Conservation (phyloP, 2,329 filamentous ascomycete genomes). For the Dactylellina leptospora region DNA sequence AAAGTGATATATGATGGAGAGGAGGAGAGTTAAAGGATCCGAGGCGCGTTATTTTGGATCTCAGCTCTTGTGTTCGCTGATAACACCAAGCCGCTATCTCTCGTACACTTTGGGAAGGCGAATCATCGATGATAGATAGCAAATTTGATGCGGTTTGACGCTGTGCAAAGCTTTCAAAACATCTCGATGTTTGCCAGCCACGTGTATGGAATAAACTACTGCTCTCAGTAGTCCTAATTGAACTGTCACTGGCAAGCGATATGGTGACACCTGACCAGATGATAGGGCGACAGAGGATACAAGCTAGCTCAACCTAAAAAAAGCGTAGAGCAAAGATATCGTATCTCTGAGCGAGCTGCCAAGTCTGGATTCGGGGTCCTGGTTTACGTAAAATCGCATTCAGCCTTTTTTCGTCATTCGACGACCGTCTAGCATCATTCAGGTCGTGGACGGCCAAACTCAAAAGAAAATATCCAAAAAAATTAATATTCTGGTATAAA, state of each 20-base stretch:
- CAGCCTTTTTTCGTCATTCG: constrained; percentile 40
- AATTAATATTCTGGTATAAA: constrained; percentile 1
- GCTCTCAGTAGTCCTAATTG: constrained; percentile 14
- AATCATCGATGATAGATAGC: constrained; percentile 1
- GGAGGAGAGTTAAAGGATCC: neutral
- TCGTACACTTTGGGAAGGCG: constrained; percentile 28
- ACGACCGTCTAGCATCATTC: constrained; percentile 35
- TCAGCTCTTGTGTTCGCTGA: too few relatives aligned
- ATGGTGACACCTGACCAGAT: constrained; percentile 44
- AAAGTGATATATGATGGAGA: constrained; percentile 9
- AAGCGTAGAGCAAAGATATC: constrained; percentile 18
- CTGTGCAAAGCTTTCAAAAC: constrained; percentile 15
- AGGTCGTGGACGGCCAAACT: neutral
- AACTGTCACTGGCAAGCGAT: constrained; percentile 26
- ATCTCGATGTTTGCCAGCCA: constrained; percentile 22
- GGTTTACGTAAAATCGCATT: constrained; percentile 50
- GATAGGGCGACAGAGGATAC: constrained; percentile 28
- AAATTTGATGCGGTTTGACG: constrained; percentile 13
- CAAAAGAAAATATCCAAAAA: neutral
- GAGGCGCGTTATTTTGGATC: constrained; percentile 8
- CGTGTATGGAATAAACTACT: constrained; percentile 29
- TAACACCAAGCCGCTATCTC: constrained; percentile 25
- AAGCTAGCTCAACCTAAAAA: neutral
- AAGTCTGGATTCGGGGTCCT: constrained; percentile 28
- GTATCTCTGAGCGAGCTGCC: constrained; percentile 41